Conservation (phyloP, 139 green algal species). For the Nannochloris sp. region DNA sequence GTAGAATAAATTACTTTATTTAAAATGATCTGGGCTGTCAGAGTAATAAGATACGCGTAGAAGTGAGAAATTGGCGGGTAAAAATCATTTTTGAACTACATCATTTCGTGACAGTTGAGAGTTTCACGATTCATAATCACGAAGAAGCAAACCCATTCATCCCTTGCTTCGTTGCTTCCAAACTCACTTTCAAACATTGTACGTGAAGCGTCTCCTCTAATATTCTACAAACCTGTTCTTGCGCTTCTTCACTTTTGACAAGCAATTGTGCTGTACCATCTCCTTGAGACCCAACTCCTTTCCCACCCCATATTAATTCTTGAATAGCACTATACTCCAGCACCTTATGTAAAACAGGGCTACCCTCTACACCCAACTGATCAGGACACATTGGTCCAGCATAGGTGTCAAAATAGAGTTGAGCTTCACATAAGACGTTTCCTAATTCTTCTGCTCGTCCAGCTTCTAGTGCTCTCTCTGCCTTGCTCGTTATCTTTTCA, state of each 20-base stretch:
- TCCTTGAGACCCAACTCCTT: constrained; percentile 64
- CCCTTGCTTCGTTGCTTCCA: constrained; percentile 11
- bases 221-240: constrained; percentile 29
- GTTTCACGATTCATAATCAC: too few species aligned
- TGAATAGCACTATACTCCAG: constrained; percentile 38
- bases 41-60: too few species aligned
- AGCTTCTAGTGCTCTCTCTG: constrained; percentile 29
- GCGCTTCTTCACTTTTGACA: constrained; percentile 26
- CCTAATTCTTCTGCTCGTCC: constrained; percentile 35
- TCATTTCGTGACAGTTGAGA: too few species aligned
- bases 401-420: constrained; percentile 44
- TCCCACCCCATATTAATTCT: constrained; percentile 49
- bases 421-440: constrained; percentile 48
- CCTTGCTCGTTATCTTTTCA: constrained; percentile 18
- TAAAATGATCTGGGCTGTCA: too few species aligned
- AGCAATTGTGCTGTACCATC: constrained; percentile 73
- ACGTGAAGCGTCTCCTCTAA: constrained; percentile 14
- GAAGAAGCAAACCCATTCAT: too few species aligned
- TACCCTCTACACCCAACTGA: constrained; percentile 35
- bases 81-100: too few species aligned
- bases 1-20: too few species aligned
- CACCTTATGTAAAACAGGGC: constrained; percentile 53
- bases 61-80: too few species aligned
- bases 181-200: constrained; percentile 16
- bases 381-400: constrained; percentile 47